Conservation (phyloP, 768 basidiomycete genomes). For the Xanthoconium purpureum region DNA sequence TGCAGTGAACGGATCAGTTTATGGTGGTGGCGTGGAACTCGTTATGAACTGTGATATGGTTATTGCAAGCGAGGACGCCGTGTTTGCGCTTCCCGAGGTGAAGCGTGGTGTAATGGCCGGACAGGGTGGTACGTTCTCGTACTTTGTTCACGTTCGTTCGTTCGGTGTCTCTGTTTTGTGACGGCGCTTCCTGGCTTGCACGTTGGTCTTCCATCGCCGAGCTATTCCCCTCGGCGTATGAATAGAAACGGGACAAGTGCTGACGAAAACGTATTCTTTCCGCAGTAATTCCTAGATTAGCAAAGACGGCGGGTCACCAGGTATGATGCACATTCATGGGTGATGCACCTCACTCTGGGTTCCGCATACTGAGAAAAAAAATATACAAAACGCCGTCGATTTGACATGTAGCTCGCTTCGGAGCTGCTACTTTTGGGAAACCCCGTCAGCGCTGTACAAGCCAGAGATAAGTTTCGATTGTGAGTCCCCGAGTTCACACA, state of each 20-base stretch:
- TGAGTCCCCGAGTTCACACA: conserved; percentile 38
- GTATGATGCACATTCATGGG: conserved; percentile 35
- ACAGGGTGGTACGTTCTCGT: conserved; percentile 56
- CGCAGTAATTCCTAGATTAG: conserved; percentile 66
- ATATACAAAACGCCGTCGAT: conserved; percentile 2
- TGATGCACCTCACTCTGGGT: conserved; percentile 4
- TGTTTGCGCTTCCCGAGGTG: conserved; percentile 75
- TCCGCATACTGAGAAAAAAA: conserved; percentile 14
- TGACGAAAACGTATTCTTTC: conserved; percentile 9
- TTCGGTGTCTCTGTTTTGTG: neutral
- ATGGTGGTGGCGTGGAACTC: conserved; percentile 66
- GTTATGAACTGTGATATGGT: conserved; percentile 77
- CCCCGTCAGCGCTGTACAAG: conserved; percentile 63
- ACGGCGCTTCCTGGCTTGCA: neutral
- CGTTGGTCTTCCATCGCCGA: neutral
- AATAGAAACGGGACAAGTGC: conserved; percentile 2
- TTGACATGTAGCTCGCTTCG: conserved; percentile 55
- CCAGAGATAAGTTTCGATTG: conserved; percentile 72
- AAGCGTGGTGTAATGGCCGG: conserved; percentile 71
- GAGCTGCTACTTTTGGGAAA: conserved; percentile 75
- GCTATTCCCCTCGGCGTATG: neutral
- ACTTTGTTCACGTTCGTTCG: neutral
- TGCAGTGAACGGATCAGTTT: conserved; percentile 73
- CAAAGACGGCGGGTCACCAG: conserved; percentile 70
- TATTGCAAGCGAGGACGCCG: conserved; percentile 61